A percentile compares a stretch with the other conserved stretches of the same genome.
phyloP scores from a whole-genome alignment of 1,139 yeast genomes.

The Pichia sp. region DNA sequence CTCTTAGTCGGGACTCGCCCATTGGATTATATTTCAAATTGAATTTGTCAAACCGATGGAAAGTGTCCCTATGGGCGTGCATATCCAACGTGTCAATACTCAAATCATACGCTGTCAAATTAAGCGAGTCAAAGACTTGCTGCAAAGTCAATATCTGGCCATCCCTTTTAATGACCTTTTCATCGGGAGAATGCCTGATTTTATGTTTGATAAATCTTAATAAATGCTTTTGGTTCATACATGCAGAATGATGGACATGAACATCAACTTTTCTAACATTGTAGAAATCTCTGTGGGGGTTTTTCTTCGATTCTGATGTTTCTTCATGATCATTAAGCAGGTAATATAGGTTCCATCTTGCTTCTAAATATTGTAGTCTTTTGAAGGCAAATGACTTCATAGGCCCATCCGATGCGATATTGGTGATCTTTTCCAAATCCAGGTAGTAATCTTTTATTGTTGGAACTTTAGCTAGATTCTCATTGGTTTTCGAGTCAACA shows the following conservation, averaged over 20 bases:
- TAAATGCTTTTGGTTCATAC: conserved; percentile 97
- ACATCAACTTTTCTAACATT: conserved; percentile 98
- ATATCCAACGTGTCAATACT: conserved; percentile 95
- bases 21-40: conserved; percentile 96
- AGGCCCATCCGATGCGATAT: conserved; percentile 88
- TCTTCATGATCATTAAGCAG: conserved; percentile 90
- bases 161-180: conserved; percentile 90
- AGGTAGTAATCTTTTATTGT: conserved; percentile 74
- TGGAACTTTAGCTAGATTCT: conserved; percentile 58
- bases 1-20: conserved; percentile 95
- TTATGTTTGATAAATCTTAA: conserved; percentile 91
- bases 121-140: conserved; percentile 85
- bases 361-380: conserved; percentile 88
- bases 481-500: conserved; percentile 27
- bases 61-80: conserved; percentile 98
- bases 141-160: conserved; percentile 81
- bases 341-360: conserved; percentile 90
- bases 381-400: conserved; percentile 96
- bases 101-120: conserved; percentile 87
- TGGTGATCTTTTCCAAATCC: conserved; percentile 69
- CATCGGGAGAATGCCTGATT: conserved; percentile 73
- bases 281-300: conserved; percentile 96
- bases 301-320: conserved; percentile 72
- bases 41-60: conserved; percentile 96
- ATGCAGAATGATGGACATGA: conserved; percentile 98